These are phyloP conservation scores for Aspergillus ellipticus DNA, from an alignment of 495 filamentous ascomycete genomes.

Conservation along the genomic window DNA sequence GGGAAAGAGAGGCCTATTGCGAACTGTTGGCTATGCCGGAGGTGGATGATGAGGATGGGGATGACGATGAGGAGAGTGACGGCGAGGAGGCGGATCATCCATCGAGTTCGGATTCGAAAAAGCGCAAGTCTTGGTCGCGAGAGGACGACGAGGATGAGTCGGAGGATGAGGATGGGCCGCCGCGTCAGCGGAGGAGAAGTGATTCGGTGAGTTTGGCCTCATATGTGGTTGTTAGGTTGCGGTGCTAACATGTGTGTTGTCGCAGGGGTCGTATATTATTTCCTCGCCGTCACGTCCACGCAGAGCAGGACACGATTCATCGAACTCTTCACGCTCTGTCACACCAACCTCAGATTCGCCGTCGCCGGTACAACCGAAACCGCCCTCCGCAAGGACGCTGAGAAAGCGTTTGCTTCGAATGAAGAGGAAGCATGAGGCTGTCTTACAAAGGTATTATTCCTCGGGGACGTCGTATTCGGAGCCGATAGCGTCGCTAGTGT, in stretches of 20 bases:
- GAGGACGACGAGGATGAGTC: conserved; percentile 66
- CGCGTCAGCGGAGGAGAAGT: conserved; percentile 74
- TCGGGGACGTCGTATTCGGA: conserved; percentile 89
- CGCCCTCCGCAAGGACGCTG: conserved; percentile 64
- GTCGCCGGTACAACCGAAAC: conserved; percentile 55
- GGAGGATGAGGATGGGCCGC: conserved; percentile 61
- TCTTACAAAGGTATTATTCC: conserved; percentile 75
- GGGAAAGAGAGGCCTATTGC: conserved; percentile 76
- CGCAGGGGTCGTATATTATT: conserved; percentile 56
- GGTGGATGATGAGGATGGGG: conserved; percentile 75
- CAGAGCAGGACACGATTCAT: conserved; percentile 33
- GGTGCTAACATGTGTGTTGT: conserved; percentile 26
- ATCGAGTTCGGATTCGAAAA: conserved; percentile 45
- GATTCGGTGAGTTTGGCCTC: conserved; percentile 64
- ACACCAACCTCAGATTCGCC: conserved; percentile 49
- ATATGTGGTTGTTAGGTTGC: not conserved
- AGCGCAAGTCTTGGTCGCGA: conserved; percentile 83
- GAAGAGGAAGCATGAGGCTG: conserved; percentile 68
- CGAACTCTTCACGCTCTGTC: conserved; percentile 43
- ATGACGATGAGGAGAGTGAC: conserved; percentile 39
- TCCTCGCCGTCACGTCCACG: conserved; percentile 47
- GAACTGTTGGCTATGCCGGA: conserved; percentile 86
- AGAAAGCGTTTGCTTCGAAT: conserved; percentile 68
- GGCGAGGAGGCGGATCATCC: conserved; percentile 23
- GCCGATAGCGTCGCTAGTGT: conserved; percentile 88